Evolutionary conservation across 2,329 filamentous ascomycete genomes (phyloP).

Genomic region (Pestalotiopsis sp.): DNA sequence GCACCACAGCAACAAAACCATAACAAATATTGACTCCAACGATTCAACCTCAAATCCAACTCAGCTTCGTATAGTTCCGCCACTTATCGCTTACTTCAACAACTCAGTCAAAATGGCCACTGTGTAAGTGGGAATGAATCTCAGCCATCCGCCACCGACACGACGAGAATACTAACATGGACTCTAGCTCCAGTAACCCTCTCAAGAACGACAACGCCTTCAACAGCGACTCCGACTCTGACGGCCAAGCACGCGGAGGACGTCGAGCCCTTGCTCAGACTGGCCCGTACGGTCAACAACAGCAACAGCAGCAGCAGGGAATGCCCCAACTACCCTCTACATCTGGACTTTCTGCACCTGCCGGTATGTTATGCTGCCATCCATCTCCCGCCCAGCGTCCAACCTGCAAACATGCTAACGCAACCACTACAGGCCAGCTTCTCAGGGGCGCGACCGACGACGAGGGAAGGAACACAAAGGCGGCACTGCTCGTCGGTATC

Average conservation of each 20-base stretch:
- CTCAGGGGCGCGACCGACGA: slow-evolving; percentile 59
- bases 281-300: slow-evolving; percentile 18
- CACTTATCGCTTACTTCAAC: neutral
- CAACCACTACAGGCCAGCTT: slow-evolving; percentile 44
- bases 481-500: slow-evolving; percentile 61
- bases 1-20: neutral
- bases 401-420: neutral
- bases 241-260: slow-evolving; percentile 31
- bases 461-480: slow-evolving; percentile 57
- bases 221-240: slow-evolving; percentile 38
- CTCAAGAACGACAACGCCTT: slow-evolving; percentile 31
- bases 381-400: neutral
- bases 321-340: slow-evolving; percentile 35
- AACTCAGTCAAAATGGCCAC: slow-evolving; percentile 26
- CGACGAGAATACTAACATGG: slow-evolving; percentile 17
- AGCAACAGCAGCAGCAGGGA: slow-evolving; percentile 6
- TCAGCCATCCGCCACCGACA: neutral
- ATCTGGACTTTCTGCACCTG: slow-evolving; percentile 38
- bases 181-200: slow-evolving; percentile 23
- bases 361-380: slow-evolving; percentile 11
- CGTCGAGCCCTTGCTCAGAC: slow-evolving; percentile 16
- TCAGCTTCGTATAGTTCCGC: neutral
- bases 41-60: neutral
- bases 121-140: slow-evolving; percentile 22
- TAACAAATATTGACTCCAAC: neutral